Percentiles rank a stretch among this genome's conserved stretches.
Evolutionary conservation across 306 rosid genomes (phyloP).

Genomic region (Benincasa hispida): DNA sequence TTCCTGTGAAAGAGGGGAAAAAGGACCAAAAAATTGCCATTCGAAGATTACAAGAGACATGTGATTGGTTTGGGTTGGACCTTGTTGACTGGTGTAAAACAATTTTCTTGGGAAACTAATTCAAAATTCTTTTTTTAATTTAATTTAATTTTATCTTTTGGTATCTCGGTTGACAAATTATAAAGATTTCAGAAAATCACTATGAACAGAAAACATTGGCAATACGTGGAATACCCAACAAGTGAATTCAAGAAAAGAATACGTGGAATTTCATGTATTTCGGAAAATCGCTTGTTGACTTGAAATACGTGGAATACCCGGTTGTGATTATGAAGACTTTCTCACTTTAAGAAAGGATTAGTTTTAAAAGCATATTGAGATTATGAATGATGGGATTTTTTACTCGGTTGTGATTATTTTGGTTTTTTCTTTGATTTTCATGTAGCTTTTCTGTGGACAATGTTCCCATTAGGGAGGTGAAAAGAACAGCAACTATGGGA

Average conservation of each 20-base stretch:
- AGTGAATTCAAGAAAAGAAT: too few relatives aligned
- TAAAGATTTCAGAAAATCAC: neutral
- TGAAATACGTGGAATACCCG: too few relatives aligned
- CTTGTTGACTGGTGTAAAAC: neutral
- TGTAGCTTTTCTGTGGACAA: conserved; percentile 82
- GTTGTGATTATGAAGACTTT: too few relatives aligned
- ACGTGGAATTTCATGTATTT: too few relatives aligned
- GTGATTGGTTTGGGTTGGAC: neutral
- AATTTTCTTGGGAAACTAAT: neutral
- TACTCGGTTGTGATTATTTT: neutral
- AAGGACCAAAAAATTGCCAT: neutral
- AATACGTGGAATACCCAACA: too few relatives aligned
- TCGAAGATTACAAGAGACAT: neutral
- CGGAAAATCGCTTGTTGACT: too few relatives aligned
- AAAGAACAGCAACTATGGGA: conserved; percentile 63
- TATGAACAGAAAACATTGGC: neutral
- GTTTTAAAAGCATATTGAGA: neutral
- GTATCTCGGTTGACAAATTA: neutral
- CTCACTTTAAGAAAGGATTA: neutral
- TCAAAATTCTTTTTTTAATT: neutral
- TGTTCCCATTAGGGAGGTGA: conserved; percentile 72
- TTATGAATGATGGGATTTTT: neutral
- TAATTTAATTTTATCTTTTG: too few relatives aligned
- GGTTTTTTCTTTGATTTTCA: too few relatives aligned
- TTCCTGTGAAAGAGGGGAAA: neutral